Percentiles rank a stretch among this genome's conserved stretches.
Conservation (phyloP, 1,284 basidiomycete genomes). For the Ustilago vetiveriae region DNA sequence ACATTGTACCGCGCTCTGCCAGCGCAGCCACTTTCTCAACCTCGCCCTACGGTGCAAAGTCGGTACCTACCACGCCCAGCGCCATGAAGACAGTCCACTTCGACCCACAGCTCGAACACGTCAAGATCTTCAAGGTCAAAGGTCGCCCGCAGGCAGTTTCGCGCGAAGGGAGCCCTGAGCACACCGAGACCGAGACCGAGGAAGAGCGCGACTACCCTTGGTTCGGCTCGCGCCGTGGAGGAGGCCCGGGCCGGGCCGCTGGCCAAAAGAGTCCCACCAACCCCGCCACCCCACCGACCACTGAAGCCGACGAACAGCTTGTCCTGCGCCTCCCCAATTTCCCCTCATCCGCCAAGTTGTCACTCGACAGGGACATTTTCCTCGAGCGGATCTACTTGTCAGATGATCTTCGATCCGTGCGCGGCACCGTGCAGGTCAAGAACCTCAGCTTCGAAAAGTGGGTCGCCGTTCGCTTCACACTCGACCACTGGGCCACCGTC, state of each 20-base stretch:
- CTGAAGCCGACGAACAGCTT: slow-evolving; percentile 62
- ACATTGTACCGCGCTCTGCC: slow-evolving; percentile 65
- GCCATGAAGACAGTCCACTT: slow-evolving; percentile 87
- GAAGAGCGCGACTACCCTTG: slow-evolving; percentile 68
- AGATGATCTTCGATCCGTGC: slow-evolving; percentile 73
- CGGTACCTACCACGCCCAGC: slow-evolving; percentile 73
- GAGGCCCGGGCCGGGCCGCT: slow-evolving; percentile 15
- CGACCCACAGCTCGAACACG: slow-evolving; percentile 83
- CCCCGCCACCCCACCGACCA: slow-evolving; percentile 20
- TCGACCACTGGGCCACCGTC: slow-evolving; percentile 94
- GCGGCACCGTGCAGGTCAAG: slow-evolving; percentile 80
- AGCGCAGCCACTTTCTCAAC: slow-evolving; percentile 68
- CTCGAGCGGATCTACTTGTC: slow-evolving; percentile 73
- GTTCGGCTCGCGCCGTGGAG: slow-evolving; percentile 43
- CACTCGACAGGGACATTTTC: slow-evolving; percentile 70
- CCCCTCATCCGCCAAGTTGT: slow-evolving; percentile 68
- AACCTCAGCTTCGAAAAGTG: slow-evolving; percentile 89
- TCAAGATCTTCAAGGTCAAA: slow-evolving; percentile 90
- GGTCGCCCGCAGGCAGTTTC: slow-evolving; percentile 93
- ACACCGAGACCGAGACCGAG: slow-evolving; percentile 82
- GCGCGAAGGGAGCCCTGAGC: slow-evolving; percentile 86
- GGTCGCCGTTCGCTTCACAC: slow-evolving; percentile 88
- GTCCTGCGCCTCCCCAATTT: slow-evolving; percentile 71
- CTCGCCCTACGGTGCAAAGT: slow-evolving; percentile 49
- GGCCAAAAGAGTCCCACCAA: slow-evolving; percentile 30